These are phyloP conservation scores for Exserohilum turcica DNA, from an alignment of 2,329 filamentous ascomycete genomes.

Conservation along the genomic window DNA sequence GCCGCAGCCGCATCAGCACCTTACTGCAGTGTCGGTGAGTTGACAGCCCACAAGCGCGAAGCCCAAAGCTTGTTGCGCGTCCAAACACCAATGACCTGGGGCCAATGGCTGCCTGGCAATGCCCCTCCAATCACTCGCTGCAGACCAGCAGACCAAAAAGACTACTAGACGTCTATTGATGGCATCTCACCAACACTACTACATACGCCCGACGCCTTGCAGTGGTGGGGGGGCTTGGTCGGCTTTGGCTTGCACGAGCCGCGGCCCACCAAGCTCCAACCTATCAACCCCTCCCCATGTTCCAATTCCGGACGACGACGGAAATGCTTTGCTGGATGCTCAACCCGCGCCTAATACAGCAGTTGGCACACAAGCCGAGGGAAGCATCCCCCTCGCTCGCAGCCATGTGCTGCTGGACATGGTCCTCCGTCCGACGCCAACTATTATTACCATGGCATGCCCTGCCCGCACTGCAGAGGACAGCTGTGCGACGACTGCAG, in stretches of 20 bases:
- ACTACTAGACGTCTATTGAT: constrained; percentile 9
- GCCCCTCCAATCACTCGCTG: no score
- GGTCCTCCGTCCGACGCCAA: background rate
- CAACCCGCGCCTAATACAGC: background rate
- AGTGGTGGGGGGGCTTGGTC: constrained; percentile 24
- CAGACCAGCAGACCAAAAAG: constrained; percentile 2
- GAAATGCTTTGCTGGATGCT: background rate
- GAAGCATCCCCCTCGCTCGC: no score
- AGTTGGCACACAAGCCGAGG: background rate
- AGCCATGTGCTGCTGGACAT: background rate
- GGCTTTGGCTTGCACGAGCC: background rate
- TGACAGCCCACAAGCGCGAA: constrained; percentile 22
- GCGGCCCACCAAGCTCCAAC: no score
- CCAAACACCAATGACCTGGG: background rate
- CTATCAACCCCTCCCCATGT: background rate
- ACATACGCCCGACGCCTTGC: constrained; percentile 27
- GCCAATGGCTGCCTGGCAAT: constrained; percentile 19
- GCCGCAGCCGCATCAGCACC: constrained; percentile 39
- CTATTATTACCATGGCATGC: no score
- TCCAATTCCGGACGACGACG: background rate
- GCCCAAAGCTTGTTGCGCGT: constrained; percentile 32
- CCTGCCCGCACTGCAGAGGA: no score
- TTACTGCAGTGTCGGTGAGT: constrained; percentile 34
- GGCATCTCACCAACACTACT: constrained; percentile 11
- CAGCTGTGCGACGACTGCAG: background rate